phyloP scores from a whole-genome alignment of 768 basidiomycete species.

The Auriscalpium orientale region DNA sequence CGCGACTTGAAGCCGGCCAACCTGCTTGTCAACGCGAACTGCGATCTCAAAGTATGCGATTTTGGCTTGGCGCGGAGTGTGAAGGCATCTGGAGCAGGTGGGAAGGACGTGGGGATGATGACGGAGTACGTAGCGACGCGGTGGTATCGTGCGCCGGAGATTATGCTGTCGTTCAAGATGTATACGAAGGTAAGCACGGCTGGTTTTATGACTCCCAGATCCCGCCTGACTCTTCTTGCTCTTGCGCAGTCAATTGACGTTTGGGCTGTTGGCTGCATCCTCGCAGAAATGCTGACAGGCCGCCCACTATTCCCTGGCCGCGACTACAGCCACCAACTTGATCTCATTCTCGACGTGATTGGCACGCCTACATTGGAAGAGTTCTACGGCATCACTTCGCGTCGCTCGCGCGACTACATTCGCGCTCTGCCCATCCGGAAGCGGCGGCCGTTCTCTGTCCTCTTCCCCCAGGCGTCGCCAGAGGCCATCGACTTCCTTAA shows the following conservation, averaged over 20 bases:
- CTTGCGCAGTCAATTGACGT: slow-evolving; percentile 54
- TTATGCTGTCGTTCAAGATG: slow-evolving; percentile 93
- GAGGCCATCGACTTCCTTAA: slow-evolving; percentile 67
- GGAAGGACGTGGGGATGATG: slow-evolving; percentile 63
- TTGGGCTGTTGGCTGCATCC: slow-evolving; percentile 70
- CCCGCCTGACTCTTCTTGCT: background rate
- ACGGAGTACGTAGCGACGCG: slow-evolving; percentile 86
- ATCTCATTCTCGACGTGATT: slow-evolving; percentile 82
- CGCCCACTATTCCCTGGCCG: slow-evolving; percentile 85
- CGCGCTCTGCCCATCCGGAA: slow-evolving; percentile 80
- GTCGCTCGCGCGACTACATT: slow-evolving; percentile 81
- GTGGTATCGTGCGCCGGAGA: slow-evolving; percentile 92
- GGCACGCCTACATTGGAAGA: slow-evolving; percentile 87
- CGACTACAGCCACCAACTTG: slow-evolving; percentile 81
- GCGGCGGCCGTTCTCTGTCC: slow-evolving; percentile 54
- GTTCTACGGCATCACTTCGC: slow-evolving; percentile 83
- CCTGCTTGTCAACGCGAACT: slow-evolving; percentile 80
- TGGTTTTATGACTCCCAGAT: background rate
- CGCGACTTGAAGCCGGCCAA: slow-evolving; percentile 84
- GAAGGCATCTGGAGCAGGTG: slow-evolving; percentile 43
- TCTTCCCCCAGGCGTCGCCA: slow-evolving; percentile 73
- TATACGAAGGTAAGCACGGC: slow-evolving; percentile 51
- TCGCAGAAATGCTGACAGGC: slow-evolving; percentile 76
- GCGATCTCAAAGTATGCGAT: slow-evolving; percentile 85
- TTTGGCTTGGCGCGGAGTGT: slow-evolving; percentile 76